These are phyloP conservation scores for Colletotrichum godetiae DNA, from an alignment of 2,329 filamentous ascomycete species.

Conservation along the genomic window DNA sequence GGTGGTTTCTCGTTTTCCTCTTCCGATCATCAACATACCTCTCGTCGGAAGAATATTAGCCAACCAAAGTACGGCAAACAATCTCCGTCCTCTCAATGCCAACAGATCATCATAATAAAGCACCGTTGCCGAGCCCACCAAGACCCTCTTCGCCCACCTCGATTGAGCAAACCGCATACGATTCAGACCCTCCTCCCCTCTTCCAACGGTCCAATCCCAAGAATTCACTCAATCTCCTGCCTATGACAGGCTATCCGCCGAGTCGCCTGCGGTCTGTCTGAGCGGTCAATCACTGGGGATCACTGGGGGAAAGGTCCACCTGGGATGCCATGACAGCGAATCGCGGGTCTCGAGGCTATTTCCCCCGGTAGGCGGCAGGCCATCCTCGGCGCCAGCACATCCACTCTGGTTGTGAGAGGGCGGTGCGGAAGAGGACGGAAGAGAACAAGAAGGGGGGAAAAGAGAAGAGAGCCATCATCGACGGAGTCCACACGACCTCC, in stretches of 20 bases:
- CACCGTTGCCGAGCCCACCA: conserved; percentile 25
- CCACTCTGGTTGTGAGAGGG: conserved; percentile 1
- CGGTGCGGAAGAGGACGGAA: neutral
- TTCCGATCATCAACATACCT: neutral
- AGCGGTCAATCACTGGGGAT: conserved; percentile 33
- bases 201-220: conserved; percentile 42
- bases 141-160: neutral
- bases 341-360: conserved; percentile 37
- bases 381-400: conserved; percentile 9
- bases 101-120: conserved; percentile 35
- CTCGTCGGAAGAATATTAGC: neutral
- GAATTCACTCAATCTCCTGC: conserved; percentile 43
- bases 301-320: conserved; percentile 28
- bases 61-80: conserved; percentile 22
- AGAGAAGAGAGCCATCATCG: neutral
- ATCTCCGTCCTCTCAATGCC: conserved; percentile 9
- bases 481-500: neutral
- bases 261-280: conserved; percentile 9
- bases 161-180: neutral
- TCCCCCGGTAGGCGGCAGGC: conserved; percentile 4
- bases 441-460: neutral
- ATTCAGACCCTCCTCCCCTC: conserved; percentile 1
- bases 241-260: conserved; percentile 42
- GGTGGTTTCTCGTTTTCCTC: neutral
- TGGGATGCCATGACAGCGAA: conserved; percentile 38